phyloP scores from a whole-genome alignment of 106 monocot genomes.

The Dendrobium officinale region DNA sequence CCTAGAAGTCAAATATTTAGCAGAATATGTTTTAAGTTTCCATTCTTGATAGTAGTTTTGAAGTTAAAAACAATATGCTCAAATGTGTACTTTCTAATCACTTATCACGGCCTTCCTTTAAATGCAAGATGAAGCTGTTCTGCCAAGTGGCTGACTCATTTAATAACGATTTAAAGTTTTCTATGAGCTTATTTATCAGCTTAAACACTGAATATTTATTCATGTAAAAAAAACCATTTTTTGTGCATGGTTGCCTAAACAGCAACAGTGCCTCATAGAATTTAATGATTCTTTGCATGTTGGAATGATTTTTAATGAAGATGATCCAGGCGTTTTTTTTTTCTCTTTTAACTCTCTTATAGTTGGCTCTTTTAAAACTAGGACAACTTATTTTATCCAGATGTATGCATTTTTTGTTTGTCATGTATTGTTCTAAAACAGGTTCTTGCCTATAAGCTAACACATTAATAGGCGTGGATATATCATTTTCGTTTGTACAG shows the following conservation, averaged over 20 bases:
- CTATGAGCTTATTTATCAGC: neutral
- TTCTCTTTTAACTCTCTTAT: neutral
- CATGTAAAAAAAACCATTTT: neutral
- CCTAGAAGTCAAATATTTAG: neutral
- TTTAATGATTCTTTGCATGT: neutral
- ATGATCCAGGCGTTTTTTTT: neutral
- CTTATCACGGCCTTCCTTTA: neutral
- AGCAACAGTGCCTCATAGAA: neutral
- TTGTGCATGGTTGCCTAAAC: neutral
- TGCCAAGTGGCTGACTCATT: neutral
- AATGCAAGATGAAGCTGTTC: slow-evolving; percentile 3
- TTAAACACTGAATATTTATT: neutral
- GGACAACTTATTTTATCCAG: neutral
- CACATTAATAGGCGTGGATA: neutral
- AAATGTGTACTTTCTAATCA: neutral
- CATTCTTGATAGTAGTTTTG: neutral
- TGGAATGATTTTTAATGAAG: neutral
- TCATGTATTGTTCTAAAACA: neutral
- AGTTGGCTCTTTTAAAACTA: neutral
- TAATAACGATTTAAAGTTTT: neutral
- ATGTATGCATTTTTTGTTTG: neutral
- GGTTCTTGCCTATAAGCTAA: neutral
- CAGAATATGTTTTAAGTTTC: neutral
- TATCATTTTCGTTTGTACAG: neutral
- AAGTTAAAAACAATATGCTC: neutral